Conservation (phyloP, 2,329 filamentous ascomycete genomes). For the Colletotrichum caudatum region DNA sequence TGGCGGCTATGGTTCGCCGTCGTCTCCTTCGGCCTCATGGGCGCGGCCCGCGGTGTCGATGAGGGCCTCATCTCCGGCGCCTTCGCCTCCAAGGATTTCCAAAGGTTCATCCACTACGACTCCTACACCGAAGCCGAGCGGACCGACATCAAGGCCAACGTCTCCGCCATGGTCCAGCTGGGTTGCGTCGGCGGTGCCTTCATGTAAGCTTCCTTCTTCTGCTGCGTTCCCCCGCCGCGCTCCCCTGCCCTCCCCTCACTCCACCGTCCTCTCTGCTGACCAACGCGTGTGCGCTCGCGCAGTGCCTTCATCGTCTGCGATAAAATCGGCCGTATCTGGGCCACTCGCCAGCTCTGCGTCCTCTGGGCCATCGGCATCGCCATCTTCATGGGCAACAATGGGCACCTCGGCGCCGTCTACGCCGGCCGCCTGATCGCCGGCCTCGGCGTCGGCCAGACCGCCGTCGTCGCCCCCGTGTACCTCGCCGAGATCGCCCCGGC, state of each 20-base stretch:
- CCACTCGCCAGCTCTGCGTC: constrained; percentile 67
- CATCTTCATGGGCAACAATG: constrained; percentile 69
- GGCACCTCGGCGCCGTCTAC: constrained; percentile 69
- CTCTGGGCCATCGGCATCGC: constrained; percentile 70
- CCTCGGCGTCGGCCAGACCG: constrained; percentile 74
- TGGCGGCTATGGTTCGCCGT: constrained; percentile 85
- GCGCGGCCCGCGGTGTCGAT: constrained; percentile 82
- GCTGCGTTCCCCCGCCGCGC: no score
- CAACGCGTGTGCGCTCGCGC: constrained; percentile 6
- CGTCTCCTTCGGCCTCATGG: constrained; percentile 79
- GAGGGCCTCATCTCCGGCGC: constrained; percentile 83
- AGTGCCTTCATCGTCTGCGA: constrained; percentile 71
- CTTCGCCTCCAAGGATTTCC: constrained; percentile 75
- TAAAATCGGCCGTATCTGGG: constrained; percentile 72
- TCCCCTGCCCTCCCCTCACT: background rate
- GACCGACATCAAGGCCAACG: constrained; percentile 80
- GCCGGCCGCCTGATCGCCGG: constrained; percentile 76
- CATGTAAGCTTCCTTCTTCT: constrained; percentile 52
- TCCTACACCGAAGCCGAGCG: constrained; percentile 64
- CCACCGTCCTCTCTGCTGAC: constrained; percentile 7
- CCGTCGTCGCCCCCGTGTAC: constrained; percentile 77
- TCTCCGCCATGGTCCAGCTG: constrained; percentile 85
- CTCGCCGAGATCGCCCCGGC: constrained; percentile 79
- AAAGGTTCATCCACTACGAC: constrained; percentile 67
- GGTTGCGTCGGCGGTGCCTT: constrained; percentile 79